phyloP scores from a whole-genome alignment of 306 rosid genomes.

The Abrus precatorius region DNA sequence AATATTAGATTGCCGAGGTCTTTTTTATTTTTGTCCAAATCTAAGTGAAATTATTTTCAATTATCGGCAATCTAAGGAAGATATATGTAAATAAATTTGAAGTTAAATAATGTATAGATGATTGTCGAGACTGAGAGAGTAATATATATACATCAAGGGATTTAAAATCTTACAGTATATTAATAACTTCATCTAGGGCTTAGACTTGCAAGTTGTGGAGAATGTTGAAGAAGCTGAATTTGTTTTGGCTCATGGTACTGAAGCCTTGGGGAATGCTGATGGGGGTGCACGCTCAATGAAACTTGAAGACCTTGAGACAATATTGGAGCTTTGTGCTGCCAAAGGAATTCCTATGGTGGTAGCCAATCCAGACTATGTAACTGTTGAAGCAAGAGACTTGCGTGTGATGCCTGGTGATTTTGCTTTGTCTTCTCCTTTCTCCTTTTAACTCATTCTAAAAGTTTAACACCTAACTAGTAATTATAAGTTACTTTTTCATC shows the following conservation, averaged over 20 bases:
- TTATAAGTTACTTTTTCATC: neutral
- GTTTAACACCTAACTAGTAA: neutral
- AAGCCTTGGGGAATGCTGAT: constrained; percentile 83
- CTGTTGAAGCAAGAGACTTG: constrained; percentile 89
- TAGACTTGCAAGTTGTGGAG: constrained; percentile 82
- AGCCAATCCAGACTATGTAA: constrained; percentile 96
- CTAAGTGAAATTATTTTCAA: constrained; percentile 19
- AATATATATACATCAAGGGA: neutral
- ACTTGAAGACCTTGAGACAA: constrained; percentile 78
- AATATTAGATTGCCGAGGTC: constrained; percentile 28
- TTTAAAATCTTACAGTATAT: constrained; percentile 30
- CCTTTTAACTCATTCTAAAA: neutral
- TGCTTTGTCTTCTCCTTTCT: constrained; percentile 37
- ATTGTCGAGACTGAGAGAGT: constrained; percentile 3
- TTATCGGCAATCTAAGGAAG: neutral
- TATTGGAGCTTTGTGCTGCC: constrained; percentile 82
- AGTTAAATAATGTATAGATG: constrained; percentile 5
- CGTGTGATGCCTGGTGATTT: constrained; percentile 93
- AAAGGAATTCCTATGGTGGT: constrained; percentile 95
- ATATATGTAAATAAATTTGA: neutral
- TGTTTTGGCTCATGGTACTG: constrained; percentile 94
- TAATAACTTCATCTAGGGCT: constrained; percentile 65
- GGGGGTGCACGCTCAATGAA: constrained; percentile 71
- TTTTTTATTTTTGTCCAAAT: constrained; percentile 28
- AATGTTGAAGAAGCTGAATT: constrained; percentile 86